Evolutionary conservation across 1,139 yeast genomes (phyloP).

Genomic region (Pichia cactophila): DNA sequence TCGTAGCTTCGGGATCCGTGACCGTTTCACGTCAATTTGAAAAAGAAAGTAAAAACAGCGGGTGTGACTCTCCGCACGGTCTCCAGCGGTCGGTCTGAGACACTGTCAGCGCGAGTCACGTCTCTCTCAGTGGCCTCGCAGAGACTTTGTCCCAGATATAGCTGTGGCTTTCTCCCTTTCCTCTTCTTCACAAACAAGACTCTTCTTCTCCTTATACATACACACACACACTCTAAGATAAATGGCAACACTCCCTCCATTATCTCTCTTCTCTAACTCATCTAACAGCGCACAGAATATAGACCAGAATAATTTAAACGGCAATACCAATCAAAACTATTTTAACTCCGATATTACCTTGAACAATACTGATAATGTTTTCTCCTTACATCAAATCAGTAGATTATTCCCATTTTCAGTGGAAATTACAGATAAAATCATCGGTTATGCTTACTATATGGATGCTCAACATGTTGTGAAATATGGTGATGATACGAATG

Average conservation of each 20-base stretch:
- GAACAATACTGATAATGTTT: not conserved
- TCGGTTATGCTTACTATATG: conserved; percentile 24
- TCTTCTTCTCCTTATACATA: not conserved
- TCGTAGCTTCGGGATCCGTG: too few relatives aligned
- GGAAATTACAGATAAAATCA: conserved; percentile 26
- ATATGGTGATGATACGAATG: not conserved
- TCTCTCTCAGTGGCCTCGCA: too few relatives aligned
- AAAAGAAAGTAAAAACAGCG: too few relatives aligned
- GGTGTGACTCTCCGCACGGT: too few relatives aligned
- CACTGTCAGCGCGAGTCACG: too few relatives aligned
- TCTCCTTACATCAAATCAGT: not conserved
- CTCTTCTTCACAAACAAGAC: not conserved
- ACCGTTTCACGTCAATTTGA: too few relatives aligned
- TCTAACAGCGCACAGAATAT: not conserved
- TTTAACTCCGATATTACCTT: not conserved
- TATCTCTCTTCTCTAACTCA: not conserved
- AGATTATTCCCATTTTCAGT: conserved; percentile 15
- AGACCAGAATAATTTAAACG: not conserved
- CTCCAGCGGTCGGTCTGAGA: too few relatives aligned
- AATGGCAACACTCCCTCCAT: not conserved
- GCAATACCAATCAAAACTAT: not conserved
- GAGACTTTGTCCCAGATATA: too few relatives aligned
- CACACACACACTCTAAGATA: not conserved
- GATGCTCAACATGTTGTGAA: conserved; percentile 17
- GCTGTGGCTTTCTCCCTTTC: not conserved